These are phyloP conservation scores for Populus trichocarpa DNA, from an alignment of 441 rosid species.

Conservation along the genomic window DNA sequence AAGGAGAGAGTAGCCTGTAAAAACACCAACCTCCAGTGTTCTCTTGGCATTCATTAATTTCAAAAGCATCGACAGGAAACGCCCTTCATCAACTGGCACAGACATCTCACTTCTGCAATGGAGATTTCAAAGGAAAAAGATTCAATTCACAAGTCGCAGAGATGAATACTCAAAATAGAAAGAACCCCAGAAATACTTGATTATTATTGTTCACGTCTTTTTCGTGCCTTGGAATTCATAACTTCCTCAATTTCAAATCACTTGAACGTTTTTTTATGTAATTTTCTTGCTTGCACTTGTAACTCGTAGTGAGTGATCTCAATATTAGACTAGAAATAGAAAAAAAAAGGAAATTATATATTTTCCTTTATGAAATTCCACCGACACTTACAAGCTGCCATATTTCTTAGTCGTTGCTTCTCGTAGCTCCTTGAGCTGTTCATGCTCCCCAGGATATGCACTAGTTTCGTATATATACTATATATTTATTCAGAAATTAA, in stretches of 20 bases:
- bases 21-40: conserved; percentile 24
- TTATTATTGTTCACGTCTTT: too few relatives aligned
- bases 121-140: too few relatives aligned
- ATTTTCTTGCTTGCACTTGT: too few relatives aligned
- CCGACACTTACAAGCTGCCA: conserved; percentile 23
- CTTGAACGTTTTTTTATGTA: background rate
- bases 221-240: too few relatives aligned
- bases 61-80: conserved; percentile 43
- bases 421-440: conserved; percentile 37
- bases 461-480: conserved; percentile 54
- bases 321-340: too few relatives aligned
- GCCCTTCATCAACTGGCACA: conserved; percentile 45
- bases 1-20: conserved; percentile 44
- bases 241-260: background rate
- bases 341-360: too few relatives aligned
- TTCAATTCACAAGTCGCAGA: too few relatives aligned
- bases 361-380: too few relatives aligned
- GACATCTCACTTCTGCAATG: conserved; percentile 29
- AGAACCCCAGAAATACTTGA: too few relatives aligned
- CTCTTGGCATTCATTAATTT: conserved; percentile 43
- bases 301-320: too few relatives aligned
- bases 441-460: conserved; percentile 52
- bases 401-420: conserved; percentile 37
- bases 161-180: too few relatives aligned
- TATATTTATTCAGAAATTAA: background rate